Evolutionary conservation across 2,329 filamentous ascomycete species (phyloP).

Genomic region (Monilinia vaccinii-corymbosi): DNA sequence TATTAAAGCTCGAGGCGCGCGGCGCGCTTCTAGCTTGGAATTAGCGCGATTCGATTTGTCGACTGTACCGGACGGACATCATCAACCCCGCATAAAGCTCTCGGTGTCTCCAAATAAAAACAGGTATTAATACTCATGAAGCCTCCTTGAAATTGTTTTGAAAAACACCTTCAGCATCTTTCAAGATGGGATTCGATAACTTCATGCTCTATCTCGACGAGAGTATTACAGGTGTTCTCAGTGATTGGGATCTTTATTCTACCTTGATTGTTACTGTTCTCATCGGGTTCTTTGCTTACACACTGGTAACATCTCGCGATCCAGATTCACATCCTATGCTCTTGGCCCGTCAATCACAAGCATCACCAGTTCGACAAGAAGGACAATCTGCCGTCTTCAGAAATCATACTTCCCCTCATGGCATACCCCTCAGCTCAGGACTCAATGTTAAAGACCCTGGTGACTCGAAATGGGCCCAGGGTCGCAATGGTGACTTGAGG

Average conservation of each 20-base stretch:
- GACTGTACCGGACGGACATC: neutral
- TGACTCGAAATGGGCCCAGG: slow-evolving; percentile 72
- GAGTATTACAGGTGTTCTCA: slow-evolving; percentile 57
- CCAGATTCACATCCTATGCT: slow-evolving; percentile 90
- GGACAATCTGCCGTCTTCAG: slow-evolving; percentile 82
- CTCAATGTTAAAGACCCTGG: slow-evolving; percentile 75
- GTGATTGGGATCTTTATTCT: slow-evolving; percentile 76
- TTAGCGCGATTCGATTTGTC: neutral
- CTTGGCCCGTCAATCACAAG: slow-evolving; percentile 72
- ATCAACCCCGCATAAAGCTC: neutral
- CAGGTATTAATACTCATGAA: neutral
- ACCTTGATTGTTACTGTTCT: slow-evolving; percentile 62
- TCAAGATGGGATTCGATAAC: slow-evolving; percentile 35
- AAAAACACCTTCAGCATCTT: neutral
- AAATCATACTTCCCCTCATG: slow-evolving; percentile 75
- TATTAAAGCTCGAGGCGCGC: neutral
- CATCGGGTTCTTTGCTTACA: slow-evolving; percentile 58
- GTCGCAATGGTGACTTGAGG: slow-evolving; percentile 79
- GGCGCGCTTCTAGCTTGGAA: neutral
- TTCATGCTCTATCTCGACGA: slow-evolving; percentile 62
- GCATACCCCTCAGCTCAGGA: slow-evolving; percentile 68
- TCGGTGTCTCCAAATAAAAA: neutral
- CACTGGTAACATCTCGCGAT: slow-evolving; percentile 62
- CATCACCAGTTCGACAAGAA: slow-evolving; percentile 70
- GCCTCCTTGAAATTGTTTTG: neutral